A percentile compares a stretch with the other conserved stretches of the same genome.
Conservation (phyloP, 1,284 basidiomycete genomes). For the Tetrapyrgos nigripes region DNA sequence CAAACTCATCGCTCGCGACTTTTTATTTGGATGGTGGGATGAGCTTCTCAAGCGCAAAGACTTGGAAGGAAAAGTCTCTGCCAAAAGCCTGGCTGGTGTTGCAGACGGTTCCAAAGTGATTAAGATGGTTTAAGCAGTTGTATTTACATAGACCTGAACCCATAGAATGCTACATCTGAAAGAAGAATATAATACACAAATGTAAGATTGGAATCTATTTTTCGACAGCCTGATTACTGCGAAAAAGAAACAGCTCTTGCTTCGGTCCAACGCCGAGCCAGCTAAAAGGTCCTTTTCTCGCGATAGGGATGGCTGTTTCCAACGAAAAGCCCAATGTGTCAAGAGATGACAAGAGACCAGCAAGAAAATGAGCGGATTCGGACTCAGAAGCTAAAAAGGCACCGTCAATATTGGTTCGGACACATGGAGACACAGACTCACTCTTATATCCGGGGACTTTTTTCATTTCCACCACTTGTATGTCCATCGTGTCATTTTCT, state of each 20-base stretch:
- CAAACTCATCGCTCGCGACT: constrained; percentile 96
- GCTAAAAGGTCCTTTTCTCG: constrained; percentile 42
- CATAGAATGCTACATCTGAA: background rate
- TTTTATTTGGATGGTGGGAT: constrained; percentile 99
- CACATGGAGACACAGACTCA: background rate
- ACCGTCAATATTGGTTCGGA: background rate
- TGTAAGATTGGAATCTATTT: background rate
- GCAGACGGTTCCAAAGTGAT: constrained; percentile 81
- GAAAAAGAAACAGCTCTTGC: constrained; percentile 53
- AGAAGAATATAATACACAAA: background rate
- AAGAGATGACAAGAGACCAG: constrained; percentile 50
- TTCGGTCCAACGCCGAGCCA: constrained; percentile 39
- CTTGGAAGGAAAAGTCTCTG: constrained; percentile 65
- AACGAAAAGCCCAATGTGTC: constrained; percentile 46
- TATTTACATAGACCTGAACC: background rate
- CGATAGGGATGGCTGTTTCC: constrained; percentile 51
- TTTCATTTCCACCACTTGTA: constrained; percentile 9
- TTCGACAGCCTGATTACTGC: constrained; percentile 25
- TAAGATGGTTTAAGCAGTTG: constrained; percentile 73
- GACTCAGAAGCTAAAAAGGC: background rate
- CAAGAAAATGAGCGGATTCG: constrained; percentile 37
- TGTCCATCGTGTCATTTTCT: background rate
- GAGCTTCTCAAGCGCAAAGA: constrained; percentile 75
- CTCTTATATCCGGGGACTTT: background rate
- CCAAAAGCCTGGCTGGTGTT: constrained; percentile 69